Evolutionary conservation across 2,329 filamentous ascomycete species (phyloP).

Genomic region (Colletotrichum euphorbiae): DNA sequence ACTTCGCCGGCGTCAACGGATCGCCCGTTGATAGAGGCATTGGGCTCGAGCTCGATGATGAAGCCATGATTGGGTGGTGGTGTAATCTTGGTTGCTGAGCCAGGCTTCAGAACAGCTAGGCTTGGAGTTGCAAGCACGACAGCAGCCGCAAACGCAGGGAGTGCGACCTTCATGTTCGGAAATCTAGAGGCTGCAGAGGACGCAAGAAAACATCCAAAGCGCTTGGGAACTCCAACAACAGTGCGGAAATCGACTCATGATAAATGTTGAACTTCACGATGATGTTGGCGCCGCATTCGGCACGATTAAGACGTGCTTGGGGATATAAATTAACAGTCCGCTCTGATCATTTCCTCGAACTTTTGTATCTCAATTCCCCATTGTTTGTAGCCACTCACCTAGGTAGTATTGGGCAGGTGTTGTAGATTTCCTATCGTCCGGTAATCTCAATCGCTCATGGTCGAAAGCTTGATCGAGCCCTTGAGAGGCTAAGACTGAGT

Average conservation of each 20-base stretch:
- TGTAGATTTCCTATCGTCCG: constrained; percentile 18
- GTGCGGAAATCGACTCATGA: neutral
- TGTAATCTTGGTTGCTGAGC: constrained; percentile 5
- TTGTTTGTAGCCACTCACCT: constrained; percentile 16
- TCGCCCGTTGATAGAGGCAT: constrained; percentile 18
- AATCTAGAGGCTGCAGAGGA: neutral
- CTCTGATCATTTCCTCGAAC: neutral
- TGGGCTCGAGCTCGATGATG: constrained; percentile 29
- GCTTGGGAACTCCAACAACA: neutral
- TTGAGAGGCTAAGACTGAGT: neutral
- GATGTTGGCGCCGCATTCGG: neutral
- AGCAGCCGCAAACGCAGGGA: neutral
- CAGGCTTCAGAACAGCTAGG: constrained; percentile 2
- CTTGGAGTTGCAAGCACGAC: constrained; percentile 1
- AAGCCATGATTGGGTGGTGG: constrained; percentile 16
- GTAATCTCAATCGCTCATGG: constrained; percentile 17
- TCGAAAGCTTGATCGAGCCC: constrained; percentile 23
- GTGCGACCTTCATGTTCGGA: constrained; percentile 9
- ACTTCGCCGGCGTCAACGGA: neutral
- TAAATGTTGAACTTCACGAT: neutral
- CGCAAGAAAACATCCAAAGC: neutral
- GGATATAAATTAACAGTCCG: constrained; percentile 10
- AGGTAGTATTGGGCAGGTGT: constrained; percentile 33
- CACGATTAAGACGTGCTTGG: constrained; percentile 22
- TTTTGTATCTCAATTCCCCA: neutral